phyloP scores from a whole-genome alignment of 805 yeast genomes.

The Sugiyamaella boreocaroliniensis region DNA sequence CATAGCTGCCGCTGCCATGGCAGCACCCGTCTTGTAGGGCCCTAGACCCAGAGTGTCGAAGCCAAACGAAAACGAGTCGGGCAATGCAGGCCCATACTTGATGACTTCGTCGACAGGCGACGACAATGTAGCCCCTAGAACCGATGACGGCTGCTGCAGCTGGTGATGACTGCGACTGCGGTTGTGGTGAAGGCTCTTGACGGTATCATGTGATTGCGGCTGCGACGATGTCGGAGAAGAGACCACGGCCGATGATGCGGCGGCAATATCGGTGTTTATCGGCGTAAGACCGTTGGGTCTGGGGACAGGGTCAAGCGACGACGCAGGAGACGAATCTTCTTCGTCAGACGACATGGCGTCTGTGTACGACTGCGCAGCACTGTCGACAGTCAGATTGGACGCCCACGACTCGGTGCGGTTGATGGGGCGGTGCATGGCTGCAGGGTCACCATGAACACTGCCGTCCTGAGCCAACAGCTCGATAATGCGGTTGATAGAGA shows the following conservation, averaged over 20 bases:
- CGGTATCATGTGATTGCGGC: no score
- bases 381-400: neutral
- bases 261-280: no score
- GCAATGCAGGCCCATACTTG: neutral
- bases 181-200: no score
- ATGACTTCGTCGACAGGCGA: neutral
- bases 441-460: neutral
- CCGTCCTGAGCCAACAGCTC: constrained; percentile 14
- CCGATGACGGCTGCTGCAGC: neutral
- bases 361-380: neutral
- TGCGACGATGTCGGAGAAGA: no score
- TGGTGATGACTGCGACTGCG: no score
- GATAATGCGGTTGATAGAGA: constrained; percentile 20
- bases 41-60: constrained; percentile 9
- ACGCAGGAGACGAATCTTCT: neutral
- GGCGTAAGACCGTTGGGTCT: no score
- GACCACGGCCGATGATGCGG: no score
- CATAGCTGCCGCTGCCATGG: constrained; percentile 17
- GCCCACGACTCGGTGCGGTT: neutral
- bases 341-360: neutral
- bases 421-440: neutral
- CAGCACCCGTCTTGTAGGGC: constrained; percentile 12
- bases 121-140: neutral
- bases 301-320: neutral
- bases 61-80: neutral